Conservation (phyloP, 768 basidiomycete species). For the Gymnopilus junonius region DNA sequence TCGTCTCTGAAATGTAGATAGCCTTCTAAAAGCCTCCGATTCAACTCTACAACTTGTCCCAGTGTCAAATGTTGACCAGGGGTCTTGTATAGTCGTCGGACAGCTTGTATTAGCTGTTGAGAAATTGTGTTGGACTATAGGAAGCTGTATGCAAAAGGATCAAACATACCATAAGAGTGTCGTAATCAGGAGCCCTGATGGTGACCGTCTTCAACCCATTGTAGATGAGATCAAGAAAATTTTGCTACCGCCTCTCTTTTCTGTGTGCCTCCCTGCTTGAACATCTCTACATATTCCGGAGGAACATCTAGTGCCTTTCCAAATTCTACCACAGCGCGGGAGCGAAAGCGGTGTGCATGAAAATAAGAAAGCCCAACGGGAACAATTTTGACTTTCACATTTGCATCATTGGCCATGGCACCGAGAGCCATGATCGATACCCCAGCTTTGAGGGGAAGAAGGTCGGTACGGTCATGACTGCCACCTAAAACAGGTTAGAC, state of each 20-base stretch:
- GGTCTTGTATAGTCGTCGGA: conserved; percentile 89
- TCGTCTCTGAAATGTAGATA: conserved; percentile 94
- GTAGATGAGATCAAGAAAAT: conserved; percentile 89
- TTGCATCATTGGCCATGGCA: conserved; percentile 92
- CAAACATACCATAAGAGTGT: conserved; percentile 90
- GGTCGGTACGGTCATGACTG: conserved; percentile 96
- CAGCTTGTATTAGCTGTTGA: conserved; percentile 91
- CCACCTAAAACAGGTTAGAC: conserved; percentile 63
- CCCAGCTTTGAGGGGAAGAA: conserved; percentile 96
- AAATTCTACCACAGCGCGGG: conserved; percentile 97
- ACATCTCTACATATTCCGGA: conserved; percentile 84
- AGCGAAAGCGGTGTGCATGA: conserved; percentile 87
- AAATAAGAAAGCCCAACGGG: conserved; percentile 81
- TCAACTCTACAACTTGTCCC: conserved; percentile 95
- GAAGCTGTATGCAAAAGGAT: not conserved
- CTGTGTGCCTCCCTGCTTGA: conserved; percentile 83
- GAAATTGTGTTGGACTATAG: conserved; percentile 5
- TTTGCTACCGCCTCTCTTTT: conserved; percentile 92
- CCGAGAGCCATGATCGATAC: conserved; percentile 98
- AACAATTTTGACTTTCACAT: conserved; percentile 88
- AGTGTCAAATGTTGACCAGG: conserved; percentile 93
- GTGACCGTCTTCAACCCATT: conserved; percentile 96
- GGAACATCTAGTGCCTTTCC: conserved; percentile 93
- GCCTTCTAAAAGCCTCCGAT: conserved; percentile 90
- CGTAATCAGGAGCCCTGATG: conserved; percentile 93